Percentiles rank a stretch among this genome's conserved stretches.
These are phyloP conservation scores for Heimioporus sp. DNA, from an alignment of 768 basidiomycete genomes.

Conservation along the genomic window DNA sequence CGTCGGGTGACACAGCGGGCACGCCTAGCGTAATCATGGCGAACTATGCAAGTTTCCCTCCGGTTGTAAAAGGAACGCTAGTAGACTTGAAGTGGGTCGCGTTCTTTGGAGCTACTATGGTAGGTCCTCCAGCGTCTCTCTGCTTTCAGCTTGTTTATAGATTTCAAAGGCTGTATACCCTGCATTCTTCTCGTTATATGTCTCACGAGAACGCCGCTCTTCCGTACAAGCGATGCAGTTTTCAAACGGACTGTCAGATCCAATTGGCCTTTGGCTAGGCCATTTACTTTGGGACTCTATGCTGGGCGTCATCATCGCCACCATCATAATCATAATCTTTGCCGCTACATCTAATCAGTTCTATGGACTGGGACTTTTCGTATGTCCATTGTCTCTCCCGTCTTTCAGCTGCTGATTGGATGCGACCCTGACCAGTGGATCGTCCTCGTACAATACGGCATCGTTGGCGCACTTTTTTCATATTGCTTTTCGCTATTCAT, in stretches of 20 bases:
- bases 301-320: slow-evolving; percentile 55
- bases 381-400: slow-evolving; percentile 35
- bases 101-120: slow-evolving; percentile 75
- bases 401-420: too few relatives aligned
- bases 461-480: slow-evolving; percentile 64
- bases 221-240: slow-evolving; percentile 79
- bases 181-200: slow-evolving; percentile 78
- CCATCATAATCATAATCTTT: slow-evolving; percentile 63
- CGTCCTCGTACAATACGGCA: slow-evolving; percentile 65
- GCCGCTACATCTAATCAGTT: slow-evolving; percentile 58
- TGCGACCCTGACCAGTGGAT: slow-evolving; percentile 30
- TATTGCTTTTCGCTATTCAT: slow-evolving; percentile 63
- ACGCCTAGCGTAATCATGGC: slow-evolving; percentile 55
- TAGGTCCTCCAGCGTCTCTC: slow-evolving; percentile 25
- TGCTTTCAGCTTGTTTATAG: neutral
- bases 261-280: slow-evolving; percentile 73
- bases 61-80: slow-evolving; percentile 51
- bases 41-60: slow-evolving; percentile 57
- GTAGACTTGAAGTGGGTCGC: slow-evolving; percentile 69
- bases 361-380: slow-evolving; percentile 59
- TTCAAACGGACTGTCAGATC: slow-evolving; percentile 70
- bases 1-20: slow-evolving; percentile 36
- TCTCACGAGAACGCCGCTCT: slow-evolving; percentile 66
- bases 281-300: slow-evolving; percentile 75
- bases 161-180: slow-evolving; percentile 57